Evolutionary conservation across 129 eudicot species (phyloP).

Genomic region (Kitagawia praeruptora): DNA sequence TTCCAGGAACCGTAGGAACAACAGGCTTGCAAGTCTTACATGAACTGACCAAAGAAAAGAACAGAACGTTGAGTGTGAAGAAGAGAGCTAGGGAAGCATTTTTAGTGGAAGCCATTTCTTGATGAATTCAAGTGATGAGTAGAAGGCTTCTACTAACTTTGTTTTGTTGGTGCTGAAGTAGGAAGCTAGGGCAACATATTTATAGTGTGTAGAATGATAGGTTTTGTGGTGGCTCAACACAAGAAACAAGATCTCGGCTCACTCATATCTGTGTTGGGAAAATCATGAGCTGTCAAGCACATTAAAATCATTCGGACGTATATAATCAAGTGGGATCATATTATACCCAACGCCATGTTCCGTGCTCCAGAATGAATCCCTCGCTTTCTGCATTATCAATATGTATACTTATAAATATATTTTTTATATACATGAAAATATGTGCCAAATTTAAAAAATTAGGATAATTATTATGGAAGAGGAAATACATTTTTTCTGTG

Average conservation of each 20-base stretch:
- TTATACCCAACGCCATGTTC: neutral
- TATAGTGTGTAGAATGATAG: neutral
- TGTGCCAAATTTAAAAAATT: too few species aligned
- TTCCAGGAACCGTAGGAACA: conserved; percentile 44
- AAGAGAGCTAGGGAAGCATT: conserved; percentile 27
- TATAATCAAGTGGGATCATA: conserved; percentile 1
- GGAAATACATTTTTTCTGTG: too few species aligned
- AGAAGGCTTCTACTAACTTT: neutral
- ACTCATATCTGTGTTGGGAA: neutral
- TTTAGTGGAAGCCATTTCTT: conserved; percentile 28
- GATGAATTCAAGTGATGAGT: neutral
- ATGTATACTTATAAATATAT: too few species aligned
- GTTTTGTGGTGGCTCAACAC: neutral
- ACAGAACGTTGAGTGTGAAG: conserved; percentile 25
- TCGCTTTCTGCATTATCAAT: neutral
- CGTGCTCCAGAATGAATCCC: neutral
- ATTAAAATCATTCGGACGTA: conserved; percentile 3
- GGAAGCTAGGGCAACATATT: neutral
- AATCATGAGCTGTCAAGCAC: conserved; percentile 1
- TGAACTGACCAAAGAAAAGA: conserved; percentile 27
- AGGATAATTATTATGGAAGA: too few species aligned
- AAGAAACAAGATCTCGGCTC: neutral
- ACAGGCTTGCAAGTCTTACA: conserved; percentile 22
- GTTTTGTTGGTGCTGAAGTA: neutral
- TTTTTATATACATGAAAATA: too few species aligned